Base-by-base conservation (phyloP, 78 protist species). In the Bodo saltans region DNA sequence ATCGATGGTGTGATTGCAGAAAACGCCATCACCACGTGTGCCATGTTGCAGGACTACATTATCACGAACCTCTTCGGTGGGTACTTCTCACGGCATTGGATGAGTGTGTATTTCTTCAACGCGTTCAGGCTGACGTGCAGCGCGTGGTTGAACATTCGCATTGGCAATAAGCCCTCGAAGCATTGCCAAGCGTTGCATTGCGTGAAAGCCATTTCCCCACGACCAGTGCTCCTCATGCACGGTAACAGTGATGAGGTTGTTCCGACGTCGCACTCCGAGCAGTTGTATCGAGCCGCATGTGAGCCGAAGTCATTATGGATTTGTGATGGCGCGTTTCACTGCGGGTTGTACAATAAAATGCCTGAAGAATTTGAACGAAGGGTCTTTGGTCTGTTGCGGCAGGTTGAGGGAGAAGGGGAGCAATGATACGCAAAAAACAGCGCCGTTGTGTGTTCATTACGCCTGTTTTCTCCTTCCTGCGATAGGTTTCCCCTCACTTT, bases 261-360 rank as follows among this genome's bases (percentile, higher is more conserved):
- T 12, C 85, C 85, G 32, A 23, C 3, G 37, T 1, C 28, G 73
- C 76, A 82, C 70, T 69, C 76, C 1, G 78, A 67, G 40, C 60
- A 23, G 34, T 1, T 82, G 60, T 82, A 32, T 68, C 37, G 1
- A 28, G 41, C 27, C 1, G 85, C 85, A 8, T 1, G 1, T 8
- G 85, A 82, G 40, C 85, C 85, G 25, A 82, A 82, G 70, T 30
- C 60, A 38, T 39, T 82, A 26, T 82, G 85, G 85, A 1, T 78
- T 34, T 23, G 38, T 11, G 40, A 68, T 11, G 70, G 37, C 40
- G 83, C 83, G 60, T 25, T 26, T 1, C 83, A 78, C 41, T 78
- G 83, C 60, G 68, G 21, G 42, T 70, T 78, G 30, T 78, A 3
- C 68, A 70, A 76, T 27, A 3, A 38, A 38, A 2, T 42, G 32